Evolutionary conservation across 176 grass and related monocot species (phyloP).

Genomic region (Leersia perrieri): DNA sequence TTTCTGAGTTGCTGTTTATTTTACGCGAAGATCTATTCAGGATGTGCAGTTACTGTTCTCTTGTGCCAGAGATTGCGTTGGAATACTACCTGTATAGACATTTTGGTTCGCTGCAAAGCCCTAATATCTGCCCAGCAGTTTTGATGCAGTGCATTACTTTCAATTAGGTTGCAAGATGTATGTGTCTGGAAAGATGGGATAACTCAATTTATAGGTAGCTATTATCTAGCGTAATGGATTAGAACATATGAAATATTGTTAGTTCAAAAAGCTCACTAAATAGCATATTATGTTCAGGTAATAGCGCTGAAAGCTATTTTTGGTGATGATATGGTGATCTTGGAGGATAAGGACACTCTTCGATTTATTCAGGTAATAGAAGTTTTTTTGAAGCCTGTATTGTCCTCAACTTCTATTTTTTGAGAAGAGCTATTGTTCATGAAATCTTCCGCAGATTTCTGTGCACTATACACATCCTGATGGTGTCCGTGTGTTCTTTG

Average conservation of each 20-base stretch:
- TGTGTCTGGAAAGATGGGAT: not conserved
- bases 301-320: constrained; percentile 64
- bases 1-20: not conserved
- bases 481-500: constrained; percentile 37
- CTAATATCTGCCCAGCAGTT: too few relatives aligned
- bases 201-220: not conserved
- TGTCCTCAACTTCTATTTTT: not conserved
- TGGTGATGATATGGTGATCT: constrained; percentile 46
- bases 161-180: not conserved
- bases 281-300: constrained; percentile 32
- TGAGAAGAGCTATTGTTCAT: not conserved
- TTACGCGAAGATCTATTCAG: not conserved
- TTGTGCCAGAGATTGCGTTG: not conserved
- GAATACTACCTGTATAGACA: not conserved
- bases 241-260: not conserved
- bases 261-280: not conserved
- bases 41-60: not conserved
- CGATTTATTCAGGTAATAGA: constrained; percentile 41
- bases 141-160: too few relatives aligned
- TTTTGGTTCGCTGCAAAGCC: too few relatives aligned
- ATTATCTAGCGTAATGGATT: not conserved
- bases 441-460: constrained; percentile 29
- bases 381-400: constrained; percentile 24
- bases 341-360: constrained; percentile 39
- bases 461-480: constrained; percentile 38